Evolutionary conservation across 768 basidiomycete species (phyloP), one percentile per base, ranked within the genome.

Genomic region (Rhizopogon vulgaris): DNA sequence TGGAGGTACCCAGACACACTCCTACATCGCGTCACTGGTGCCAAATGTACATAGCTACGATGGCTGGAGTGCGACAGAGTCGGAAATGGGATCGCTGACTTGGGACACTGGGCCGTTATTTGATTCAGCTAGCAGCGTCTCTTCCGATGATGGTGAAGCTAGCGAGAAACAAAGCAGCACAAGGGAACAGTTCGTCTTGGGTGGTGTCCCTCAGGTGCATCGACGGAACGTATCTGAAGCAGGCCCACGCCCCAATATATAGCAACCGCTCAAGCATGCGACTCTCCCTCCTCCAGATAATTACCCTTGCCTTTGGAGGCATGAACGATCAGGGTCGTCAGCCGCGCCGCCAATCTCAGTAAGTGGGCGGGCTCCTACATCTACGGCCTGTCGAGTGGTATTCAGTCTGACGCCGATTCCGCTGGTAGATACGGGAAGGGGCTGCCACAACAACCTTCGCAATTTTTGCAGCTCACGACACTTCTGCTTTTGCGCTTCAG

Each of bases 81-180:
- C 84, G 2, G 85, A 22, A 3, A 22, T 83, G 60, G 79, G 76
- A 52, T 84, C 81, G 24, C 68, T 85, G 41, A 77, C 78, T n/a
- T 82, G 84, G 54, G 82, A 85, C 56, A 77, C 74, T 18, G 78
- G 76, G 25, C 83, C 81, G 9, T 81, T 80, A 28, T 67, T 62
- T 11, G 79, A 78, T 38, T 83, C 76, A 53, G 57, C 64, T 41
- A 74, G 73, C 38, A 80, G 76, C 52, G 12, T 46, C 7, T 79
- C 80, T 18, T 80, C 80, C 41, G 65, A 73, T 4, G 71, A 73
- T 32, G 69, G 71, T 43, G 69, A 72, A 18, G 61, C 55, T 34
- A 49, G 59, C 36, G 52, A 58, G 27, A 43, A 58, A 37, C 64
- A 64, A 48, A 32, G 54, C 47, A 6, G 54, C 6, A 17, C 52